These are phyloP conservation scores for Ogataea neopini DNA, from an alignment of 805 yeast genomes.

Conservation along the genomic window DNA sequence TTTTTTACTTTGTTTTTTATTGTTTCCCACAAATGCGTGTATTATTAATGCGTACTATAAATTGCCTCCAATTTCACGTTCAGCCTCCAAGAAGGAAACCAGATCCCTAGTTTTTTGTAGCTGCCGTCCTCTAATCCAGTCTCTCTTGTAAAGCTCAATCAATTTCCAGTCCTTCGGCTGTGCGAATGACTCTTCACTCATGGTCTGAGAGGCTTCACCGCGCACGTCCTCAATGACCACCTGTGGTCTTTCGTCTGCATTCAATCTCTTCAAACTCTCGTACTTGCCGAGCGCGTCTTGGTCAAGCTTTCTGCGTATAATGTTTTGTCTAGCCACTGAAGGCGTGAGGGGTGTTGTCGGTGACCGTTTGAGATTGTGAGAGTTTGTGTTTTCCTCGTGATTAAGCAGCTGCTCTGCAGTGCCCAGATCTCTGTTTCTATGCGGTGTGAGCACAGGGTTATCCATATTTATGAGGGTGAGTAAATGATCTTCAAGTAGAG, in stretches of 20 bases:
- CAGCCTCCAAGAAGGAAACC: slow-evolving; percentile 26
- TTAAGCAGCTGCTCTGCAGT: neutral
- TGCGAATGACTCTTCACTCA: neutral
- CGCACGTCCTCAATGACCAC: neutral
- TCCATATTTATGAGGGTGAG: neutral
- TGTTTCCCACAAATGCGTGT: neutral
- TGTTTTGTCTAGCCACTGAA: slow-evolving; percentile 26
- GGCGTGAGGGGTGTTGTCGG: slow-evolving; percentile 38
- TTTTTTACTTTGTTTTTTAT: neutral
- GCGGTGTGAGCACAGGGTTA: slow-evolving; percentile 8
- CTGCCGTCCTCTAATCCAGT: slow-evolving; percentile 23
- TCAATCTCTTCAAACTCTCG: neutral
- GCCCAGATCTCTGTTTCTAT: slow-evolving; percentile 4
- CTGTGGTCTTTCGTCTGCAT: neutral
- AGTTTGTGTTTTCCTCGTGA: neutral
- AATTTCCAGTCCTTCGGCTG: neutral
- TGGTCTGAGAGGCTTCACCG: neutral
- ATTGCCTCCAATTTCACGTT: slow-evolving; percentile 13
- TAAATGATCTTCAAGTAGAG: neutral
- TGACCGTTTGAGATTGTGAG: slow-evolving; percentile 27
- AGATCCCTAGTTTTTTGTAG: slow-evolving; percentile 14
- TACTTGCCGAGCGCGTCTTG: slow-evolving; percentile 6
- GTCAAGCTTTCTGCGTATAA: slow-evolving; percentile 27
- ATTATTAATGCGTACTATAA: slow-evolving; percentile 1
- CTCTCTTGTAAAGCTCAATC: slow-evolving; percentile 13